These are phyloP conservation scores for Penicillium sp. DNA, from an alignment of 2,329 filamentous ascomycete species.

Conservation along the genomic window DNA sequence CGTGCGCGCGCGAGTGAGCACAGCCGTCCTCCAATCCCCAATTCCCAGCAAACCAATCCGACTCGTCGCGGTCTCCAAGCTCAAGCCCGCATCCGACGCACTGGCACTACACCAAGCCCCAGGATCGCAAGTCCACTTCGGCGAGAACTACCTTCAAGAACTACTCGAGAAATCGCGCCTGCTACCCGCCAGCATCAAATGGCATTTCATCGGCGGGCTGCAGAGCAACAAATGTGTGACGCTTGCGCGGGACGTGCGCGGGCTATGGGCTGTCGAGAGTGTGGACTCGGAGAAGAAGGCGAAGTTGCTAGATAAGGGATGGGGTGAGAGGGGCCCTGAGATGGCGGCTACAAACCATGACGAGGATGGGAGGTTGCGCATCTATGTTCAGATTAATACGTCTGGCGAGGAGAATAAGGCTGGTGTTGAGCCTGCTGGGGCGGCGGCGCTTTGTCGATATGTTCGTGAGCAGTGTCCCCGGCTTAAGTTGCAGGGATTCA, in stretches of 20 bases:
- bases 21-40: conserved; percentile 43
- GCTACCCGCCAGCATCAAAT: conserved; percentile 71
- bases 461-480: conserved; percentile 70
- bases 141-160: conserved; percentile 95
- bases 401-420: conserved; percentile 84
- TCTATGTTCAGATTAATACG: conserved; percentile 95
- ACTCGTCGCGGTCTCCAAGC: conserved; percentile 91
- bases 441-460: conserved; percentile 64
- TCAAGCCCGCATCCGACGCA: conserved; percentile 91
- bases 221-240: conserved; percentile 92
- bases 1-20: conserved; percentile 59
- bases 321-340: conserved; percentile 55
- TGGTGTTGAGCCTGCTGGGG: conserved; percentile 69
- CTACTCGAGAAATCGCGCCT: conserved; percentile 79
- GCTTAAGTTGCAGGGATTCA: conserved; percentile 75
- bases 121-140: conserved; percentile 72
- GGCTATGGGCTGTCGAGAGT: conserved; percentile 88
- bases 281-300: conserved; percentile 89
- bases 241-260: conserved; percentile 77
- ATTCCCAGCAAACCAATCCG: conserved; percentile 47
- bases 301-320: conserved; percentile 72
- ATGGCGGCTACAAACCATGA: conserved; percentile 32
- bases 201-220: conserved; percentile 96
- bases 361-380: conserved; percentile 51
- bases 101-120: conserved; percentile 71